phyloP scores from a whole-genome alignment of 768 basidiomycete species.

The Mycena chlorophos region DNA sequence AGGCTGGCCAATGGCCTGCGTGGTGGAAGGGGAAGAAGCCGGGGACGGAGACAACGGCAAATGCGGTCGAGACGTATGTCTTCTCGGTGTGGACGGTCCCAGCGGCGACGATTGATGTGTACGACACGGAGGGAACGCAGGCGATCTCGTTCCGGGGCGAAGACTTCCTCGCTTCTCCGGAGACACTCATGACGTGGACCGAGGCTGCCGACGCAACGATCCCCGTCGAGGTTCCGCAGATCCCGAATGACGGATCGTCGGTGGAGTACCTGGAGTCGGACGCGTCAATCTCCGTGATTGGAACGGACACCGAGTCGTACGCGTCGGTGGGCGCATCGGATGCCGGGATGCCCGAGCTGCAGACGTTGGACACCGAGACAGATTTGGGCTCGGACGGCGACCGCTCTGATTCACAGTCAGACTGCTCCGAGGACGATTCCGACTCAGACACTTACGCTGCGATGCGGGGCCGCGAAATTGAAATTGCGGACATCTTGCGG shows the following conservation, averaged over 20 bases:
- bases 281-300: background rate
- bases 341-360: no score
- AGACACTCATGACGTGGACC: constrained; percentile 3
- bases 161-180: constrained; percentile 6
- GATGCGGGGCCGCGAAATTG: background rate
- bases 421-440: background rate
- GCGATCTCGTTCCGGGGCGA: constrained; percentile 6
- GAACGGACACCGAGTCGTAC: background rate
- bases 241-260: background rate
- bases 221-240: background rate
- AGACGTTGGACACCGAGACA: no score
- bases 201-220: constrained; percentile 1
- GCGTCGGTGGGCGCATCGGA: no score
- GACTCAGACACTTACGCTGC: background rate
- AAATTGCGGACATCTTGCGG: background rate
- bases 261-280: background rate
- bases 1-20: constrained; percentile 14
- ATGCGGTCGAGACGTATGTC: constrained; percentile 1
- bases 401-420: background rate
- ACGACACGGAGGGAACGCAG: constrained; percentile 3
- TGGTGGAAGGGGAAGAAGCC: constrained; percentile 14
- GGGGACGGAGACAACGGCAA: background rate
- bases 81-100: constrained; percentile 7
- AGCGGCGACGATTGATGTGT: constrained; percentile 3
- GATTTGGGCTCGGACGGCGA: background rate